Evolutionary conservation across 2,329 filamentous ascomycete species (phyloP), one percentile per base, ranked within the genome.

Genomic region (Hypomyces perniciosus): DNA sequence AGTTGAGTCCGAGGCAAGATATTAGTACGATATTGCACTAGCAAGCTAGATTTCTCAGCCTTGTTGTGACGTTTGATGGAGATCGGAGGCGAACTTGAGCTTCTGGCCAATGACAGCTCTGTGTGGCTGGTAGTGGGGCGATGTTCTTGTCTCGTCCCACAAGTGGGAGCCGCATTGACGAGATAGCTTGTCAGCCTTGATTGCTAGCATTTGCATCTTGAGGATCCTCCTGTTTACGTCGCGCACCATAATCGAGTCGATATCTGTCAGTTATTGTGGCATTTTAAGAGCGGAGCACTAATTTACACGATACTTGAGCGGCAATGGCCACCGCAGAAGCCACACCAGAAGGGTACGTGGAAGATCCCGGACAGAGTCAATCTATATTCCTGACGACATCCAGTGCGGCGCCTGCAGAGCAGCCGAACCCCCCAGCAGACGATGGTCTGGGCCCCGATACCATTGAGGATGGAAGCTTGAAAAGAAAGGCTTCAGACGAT

Each of bases 1-100:
- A 31, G 26, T 37, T 27, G 39, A 44, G 28, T 27, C 42, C 8
- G 12, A 29, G 13, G 49, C 20, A 7, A 13, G 39, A 34, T 40
- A 37, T 41, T 41, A 48, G 34, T 41, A n/a, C n/a, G n/a, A n/a
- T n/a, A 20, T 29, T 45, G 48, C 35, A 50, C 44, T 40, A 49
- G 46, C 34, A 40, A 56, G 48, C 49, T 52, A 56, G 59, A 70
- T 72, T 71, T 67, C 67, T 73, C 72, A 76, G 73, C 73, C 72
- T 75, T 69, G 71, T 69, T 63, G 53, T 50, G 56, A 57, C 54
- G 57, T 63, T 50, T 29, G 27, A 45, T 41, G 47, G 46, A 46
- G 30, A 48, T 33, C 39, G 26, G 29, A 29, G 44, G 41, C 33
- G 10, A 43, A 42, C 35, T 27, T 28, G 8, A 2, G 2, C 8